Percentiles rank a stretch among this genome's conserved stretches.
These are phyloP conservation scores for Wickerhamomyces bisporus DNA, from an alignment of 805 yeast genomes.

Conservation along the genomic window DNA sequence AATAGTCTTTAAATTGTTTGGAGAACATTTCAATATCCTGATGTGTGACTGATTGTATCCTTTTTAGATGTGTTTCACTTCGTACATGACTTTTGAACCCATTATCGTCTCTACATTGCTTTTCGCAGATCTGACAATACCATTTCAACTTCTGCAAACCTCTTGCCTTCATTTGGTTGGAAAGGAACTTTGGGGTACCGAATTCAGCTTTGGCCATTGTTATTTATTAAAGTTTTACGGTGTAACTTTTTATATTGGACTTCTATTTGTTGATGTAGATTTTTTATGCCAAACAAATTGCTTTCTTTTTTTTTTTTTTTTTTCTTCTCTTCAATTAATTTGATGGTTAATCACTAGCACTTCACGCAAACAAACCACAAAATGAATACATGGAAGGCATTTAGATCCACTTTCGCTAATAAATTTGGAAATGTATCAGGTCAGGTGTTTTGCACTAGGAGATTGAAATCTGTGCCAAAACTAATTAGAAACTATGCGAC, in stretches of 20 bases:
- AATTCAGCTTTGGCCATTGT: conserved; percentile 53
- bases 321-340: background rate
- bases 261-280: too few relatives aligned
- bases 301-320: background rate
- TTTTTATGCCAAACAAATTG: too few relatives aligned
- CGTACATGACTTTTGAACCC: conserved; percentile 89
- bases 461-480: background rate
- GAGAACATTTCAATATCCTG: conserved; percentile 57
- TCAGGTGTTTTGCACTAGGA: background rate
- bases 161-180: conserved; percentile 71
- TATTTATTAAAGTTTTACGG: background rate
- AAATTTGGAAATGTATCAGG: too few relatives aligned
- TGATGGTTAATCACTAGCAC: background rate
- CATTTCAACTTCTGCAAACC: conserved; percentile 83
- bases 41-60: conserved; percentile 43
- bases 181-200: conserved; percentile 63
- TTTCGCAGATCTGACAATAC: conserved; percentile 88
- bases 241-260: too few relatives aligned
- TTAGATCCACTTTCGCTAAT: too few relatives aligned
- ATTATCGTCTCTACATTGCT: conserved; percentile 94
- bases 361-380: background rate
- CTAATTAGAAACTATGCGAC: conserved; percentile 27
- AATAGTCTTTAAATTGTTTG: conserved; percentile 53
- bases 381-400: background rate
- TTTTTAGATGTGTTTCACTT: conserved; percentile 71